A percentile compares a stretch with the other conserved stretches of the same genome.
Evolutionary conservation across 2,329 filamentous ascomycete genomes (phyloP).

Genomic region (Arthroderma sp.): DNA sequence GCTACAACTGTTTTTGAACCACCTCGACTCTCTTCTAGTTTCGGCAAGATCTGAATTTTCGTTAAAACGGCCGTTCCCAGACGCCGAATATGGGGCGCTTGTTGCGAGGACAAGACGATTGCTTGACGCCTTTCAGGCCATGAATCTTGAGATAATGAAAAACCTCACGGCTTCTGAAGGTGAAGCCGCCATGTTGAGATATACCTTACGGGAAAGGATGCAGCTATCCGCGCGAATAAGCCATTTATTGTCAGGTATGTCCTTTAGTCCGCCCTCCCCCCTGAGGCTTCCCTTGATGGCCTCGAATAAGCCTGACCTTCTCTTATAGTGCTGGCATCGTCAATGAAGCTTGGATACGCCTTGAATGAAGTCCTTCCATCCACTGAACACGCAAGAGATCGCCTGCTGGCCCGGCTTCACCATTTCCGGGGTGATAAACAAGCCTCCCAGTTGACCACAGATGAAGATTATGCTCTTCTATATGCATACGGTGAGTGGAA

Average conservation of each 20-base stretch:
- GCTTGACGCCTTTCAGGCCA: constrained; percentile 87
- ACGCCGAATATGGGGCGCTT: constrained; percentile 58
- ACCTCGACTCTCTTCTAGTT: constrained; percentile 59
- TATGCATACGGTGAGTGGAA: constrained; percentile 66
- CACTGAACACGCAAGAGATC: constrained; percentile 66
- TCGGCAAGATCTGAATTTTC: constrained; percentile 79
- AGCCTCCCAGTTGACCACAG: constrained; percentile 33
- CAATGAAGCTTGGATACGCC: constrained; percentile 88
- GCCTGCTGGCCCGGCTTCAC: constrained; percentile 75
- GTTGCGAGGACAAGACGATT: constrained; percentile 70
- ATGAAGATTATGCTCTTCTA: constrained; percentile 70
- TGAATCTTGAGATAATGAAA: constrained; percentile 84
- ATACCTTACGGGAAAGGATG: constrained; percentile 65
- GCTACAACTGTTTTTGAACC: constrained; percentile 64
- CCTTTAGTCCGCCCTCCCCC: constrained; percentile 13
- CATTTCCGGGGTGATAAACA: constrained; percentile 64
- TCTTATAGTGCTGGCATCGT: constrained; percentile 68
- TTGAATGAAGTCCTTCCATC: constrained; percentile 79
- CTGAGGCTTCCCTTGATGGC: background rate
- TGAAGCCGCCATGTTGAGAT: constrained; percentile 66
- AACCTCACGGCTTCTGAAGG: constrained; percentile 63
- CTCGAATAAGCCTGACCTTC: constrained; percentile 5
- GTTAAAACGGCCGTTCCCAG: constrained; percentile 74
- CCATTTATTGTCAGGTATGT: constrained; percentile 56
- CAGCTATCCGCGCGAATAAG: constrained; percentile 80